Conservation (phyloP, 2,329 filamentous ascomycete genomes). For the Emericellopsis cladophorae region DNA sequence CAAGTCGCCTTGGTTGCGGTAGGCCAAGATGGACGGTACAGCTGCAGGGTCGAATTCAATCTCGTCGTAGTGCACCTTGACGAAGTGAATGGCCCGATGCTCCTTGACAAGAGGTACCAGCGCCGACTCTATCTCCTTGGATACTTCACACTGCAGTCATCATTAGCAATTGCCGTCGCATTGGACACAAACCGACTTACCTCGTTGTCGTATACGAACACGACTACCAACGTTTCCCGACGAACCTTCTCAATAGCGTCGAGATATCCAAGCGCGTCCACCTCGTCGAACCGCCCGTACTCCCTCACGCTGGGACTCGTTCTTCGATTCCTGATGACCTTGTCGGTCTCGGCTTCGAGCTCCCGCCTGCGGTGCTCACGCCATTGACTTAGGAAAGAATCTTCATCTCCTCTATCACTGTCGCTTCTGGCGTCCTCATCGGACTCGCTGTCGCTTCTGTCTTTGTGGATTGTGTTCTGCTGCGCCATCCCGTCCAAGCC, state of each 20-base stretch:
- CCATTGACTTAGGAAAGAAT: slow-evolving; percentile 75
- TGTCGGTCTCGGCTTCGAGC: slow-evolving; percentile 49
- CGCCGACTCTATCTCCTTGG: slow-evolving; percentile 64
- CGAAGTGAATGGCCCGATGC: slow-evolving; percentile 65
- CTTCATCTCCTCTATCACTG: slow-evolving; percentile 57
- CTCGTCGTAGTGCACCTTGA: slow-evolving; percentile 82
- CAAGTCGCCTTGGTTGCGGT: slow-evolving; percentile 76
- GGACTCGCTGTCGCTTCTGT: slow-evolving; percentile 28
- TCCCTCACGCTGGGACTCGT: slow-evolving; percentile 65
- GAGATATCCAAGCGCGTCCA: slow-evolving; percentile 87
- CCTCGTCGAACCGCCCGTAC: slow-evolving; percentile 69
- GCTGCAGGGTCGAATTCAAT: slow-evolving; percentile 88
- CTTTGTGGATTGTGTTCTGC: background rate
- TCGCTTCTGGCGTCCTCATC: slow-evolving; percentile 28
- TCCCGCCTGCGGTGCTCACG: slow-evolving; percentile 68
- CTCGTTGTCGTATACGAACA: slow-evolving; percentile 83
- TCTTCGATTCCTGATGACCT: slow-evolving; percentile 47
- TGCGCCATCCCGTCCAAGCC: slow-evolving; percentile 22
- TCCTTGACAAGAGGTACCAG: slow-evolving; percentile 61
- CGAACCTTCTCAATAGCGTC: slow-evolving; percentile 88
- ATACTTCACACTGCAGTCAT: slow-evolving; percentile 58
- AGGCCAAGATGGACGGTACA: slow-evolving; percentile 79
- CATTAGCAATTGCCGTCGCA: background rate
- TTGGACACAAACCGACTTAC: slow-evolving; percentile 38
- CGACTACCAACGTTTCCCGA: slow-evolving; percentile 71